phyloP scores from a whole-genome alignment of 2,329 filamentous ascomycete genomes.

The Paraphoma chrysanthemicola region DNA sequence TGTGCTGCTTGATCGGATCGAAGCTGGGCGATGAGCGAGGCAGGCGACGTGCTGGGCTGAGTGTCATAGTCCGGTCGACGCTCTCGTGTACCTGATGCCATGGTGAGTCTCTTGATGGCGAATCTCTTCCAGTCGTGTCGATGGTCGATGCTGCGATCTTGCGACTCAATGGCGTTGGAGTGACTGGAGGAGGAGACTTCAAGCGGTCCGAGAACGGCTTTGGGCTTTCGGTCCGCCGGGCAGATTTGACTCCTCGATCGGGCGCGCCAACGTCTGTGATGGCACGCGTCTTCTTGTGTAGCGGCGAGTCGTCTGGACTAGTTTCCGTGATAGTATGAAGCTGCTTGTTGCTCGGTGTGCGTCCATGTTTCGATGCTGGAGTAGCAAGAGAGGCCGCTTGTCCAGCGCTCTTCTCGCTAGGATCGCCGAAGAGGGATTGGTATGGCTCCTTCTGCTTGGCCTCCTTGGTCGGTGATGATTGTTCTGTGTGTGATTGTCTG shows the following conservation, averaged over 20 bases:
- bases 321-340: conserved; percentile 63
- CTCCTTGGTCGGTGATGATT: conserved; percentile 14
- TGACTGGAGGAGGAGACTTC: conserved; percentile 38
- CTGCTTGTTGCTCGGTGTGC: conserved; percentile 38
- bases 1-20: conserved; percentile 44
- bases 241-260: conserved; percentile 52
- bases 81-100: conserved; percentile 56
- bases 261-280: conserved; percentile 52
- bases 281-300: conserved; percentile 53
- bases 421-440: conserved; percentile 44
- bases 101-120: conserved; percentile 32
- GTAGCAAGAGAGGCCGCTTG: conserved; percentile 24
- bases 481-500: conserved; percentile 14
- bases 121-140: conserved; percentile 22
- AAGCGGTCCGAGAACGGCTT: conserved; percentile 46
- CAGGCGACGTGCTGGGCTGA: conserved; percentile 43
- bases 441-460: conserved; percentile 29
- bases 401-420: conserved; percentile 32
- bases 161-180: conserved; percentile 37
- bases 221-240: conserved; percentile 37
- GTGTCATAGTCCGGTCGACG: conserved; percentile 50
- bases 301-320: conserved; percentile 50
- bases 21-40: conserved; percentile 44
- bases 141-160: conserved; percentile 35
- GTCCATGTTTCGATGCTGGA: conserved; percentile 31